These are phyloP conservation scores for Fusarium sp. DNA, from an alignment of 2,329 filamentous ascomycete species.

Conservation along the genomic window DNA sequence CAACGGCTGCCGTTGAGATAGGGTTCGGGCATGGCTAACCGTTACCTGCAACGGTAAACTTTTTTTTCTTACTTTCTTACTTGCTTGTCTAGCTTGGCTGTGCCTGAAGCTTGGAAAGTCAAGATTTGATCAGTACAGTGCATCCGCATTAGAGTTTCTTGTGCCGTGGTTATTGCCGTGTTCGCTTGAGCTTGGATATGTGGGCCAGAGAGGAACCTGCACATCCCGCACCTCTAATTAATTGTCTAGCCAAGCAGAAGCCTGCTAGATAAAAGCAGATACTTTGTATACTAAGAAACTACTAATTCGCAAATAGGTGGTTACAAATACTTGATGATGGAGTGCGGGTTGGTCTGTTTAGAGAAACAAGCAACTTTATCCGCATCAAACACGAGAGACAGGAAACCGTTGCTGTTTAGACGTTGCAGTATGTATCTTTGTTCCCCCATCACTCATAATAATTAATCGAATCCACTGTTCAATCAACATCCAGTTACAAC, in stretches of 20 bases:
- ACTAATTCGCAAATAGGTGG: too few species aligned
- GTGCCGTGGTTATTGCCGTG: background rate
- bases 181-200: background rate
- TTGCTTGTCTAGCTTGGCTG: background rate
- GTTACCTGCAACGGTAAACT: background rate
- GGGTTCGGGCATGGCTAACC: constrained; percentile 6
- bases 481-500: background rate
- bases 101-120: background rate
- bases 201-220: background rate
- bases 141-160: background rate
- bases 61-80: background rate
- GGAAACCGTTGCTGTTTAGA: background rate
- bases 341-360: background rate
- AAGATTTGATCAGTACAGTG: background rate
- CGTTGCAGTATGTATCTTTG: background rate
- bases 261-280: too few species aligned
- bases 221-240: too few species aligned
- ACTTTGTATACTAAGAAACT: too few species aligned
- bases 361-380: background rate
- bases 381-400: background rate
- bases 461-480: rapidly evolving
- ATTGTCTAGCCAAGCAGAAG: too few species aligned
- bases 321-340: too few species aligned
- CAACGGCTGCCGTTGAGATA: background rate
- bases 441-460: rapidly evolving